Base-by-base conservation (phyloP, 257 asterid species). In the Buddleja alternifolia region DNA sequence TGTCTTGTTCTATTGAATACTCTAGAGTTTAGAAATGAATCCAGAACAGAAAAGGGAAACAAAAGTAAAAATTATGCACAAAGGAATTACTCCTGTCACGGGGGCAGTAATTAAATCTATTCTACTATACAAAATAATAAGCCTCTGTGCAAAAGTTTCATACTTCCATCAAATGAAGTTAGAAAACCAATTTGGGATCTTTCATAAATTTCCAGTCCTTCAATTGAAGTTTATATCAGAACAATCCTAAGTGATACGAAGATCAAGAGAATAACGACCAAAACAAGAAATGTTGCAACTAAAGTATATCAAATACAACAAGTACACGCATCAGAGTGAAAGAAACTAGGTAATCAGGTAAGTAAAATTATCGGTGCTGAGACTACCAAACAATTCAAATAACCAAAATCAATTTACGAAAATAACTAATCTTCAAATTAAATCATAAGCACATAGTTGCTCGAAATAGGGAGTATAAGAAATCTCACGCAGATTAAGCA, bases 151-250 rank as follows among this genome's bases (percentile, higher is more conserved):
- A 64, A 47, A 25, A 25, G 19, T 24, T 66, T 15, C 50, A 47
- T 10, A 17, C 15, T 39, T 62, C 64, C 66, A 56, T 56, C 59
- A 52, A 62, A 34, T 42, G 29, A 51, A 70, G 34, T 24, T 29
- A 52, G 29, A 29, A 48, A 3, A 7, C 21, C 44, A 12, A 37
- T 4, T 36, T 5, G 66, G 24, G 29, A 17, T 29, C 58, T 25
- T 52, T 10, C 41, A 56, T 7, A 37, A 21, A 65, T 17, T 63
- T 19, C 39, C 11, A 66, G 24, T 36, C 47, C 69, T 19, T 20
- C 9, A 29, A 32, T 59, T 36, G 41, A 47, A 62, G 56, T 39
- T 52, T 19, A 50, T 8, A 24, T 20, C 51, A 37, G 50, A 60
- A 39, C 47, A 11, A 56, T 37, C 42, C 69, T 19, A 17, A 37